Evolutionary conservation across 23 red algal genomes (phyloP).

Genomic region (Cyanidium caldarium): DNA sequence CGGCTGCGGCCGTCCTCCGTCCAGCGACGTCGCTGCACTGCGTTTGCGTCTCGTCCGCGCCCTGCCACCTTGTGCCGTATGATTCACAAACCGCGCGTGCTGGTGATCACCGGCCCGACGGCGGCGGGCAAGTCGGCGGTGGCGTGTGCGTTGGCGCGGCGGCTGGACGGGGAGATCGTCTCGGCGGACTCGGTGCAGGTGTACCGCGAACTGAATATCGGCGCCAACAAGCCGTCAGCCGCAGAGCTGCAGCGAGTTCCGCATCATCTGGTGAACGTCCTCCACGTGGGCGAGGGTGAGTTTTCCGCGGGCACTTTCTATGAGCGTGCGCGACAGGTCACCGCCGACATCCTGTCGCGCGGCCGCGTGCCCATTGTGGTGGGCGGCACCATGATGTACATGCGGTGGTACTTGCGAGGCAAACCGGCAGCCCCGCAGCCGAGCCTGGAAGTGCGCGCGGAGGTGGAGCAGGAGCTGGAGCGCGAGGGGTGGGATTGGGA

Average conservation of each 20-base stretch:
- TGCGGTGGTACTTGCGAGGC: constrained; percentile 58
- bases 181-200: constrained; percentile 80
- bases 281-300: constrained; percentile 8
- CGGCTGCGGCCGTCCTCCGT: too few species aligned
- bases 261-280: constrained; percentile 56
- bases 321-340: constrained; percentile 22
- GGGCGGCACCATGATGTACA: constrained; percentile 91
- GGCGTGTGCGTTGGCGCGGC: constrained; percentile 22
- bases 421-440: constrained; percentile 33
- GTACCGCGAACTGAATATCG: constrained; percentile 48
- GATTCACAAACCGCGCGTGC: constrained; percentile 20
- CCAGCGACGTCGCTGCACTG: too few species aligned
- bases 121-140: constrained; percentile 64
- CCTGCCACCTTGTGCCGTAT: too few species aligned
- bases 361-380: constrained; percentile 58
- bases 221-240: constrained; percentile 57
- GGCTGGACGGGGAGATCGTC: constrained; percentile 51
- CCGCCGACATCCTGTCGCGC: constrained; percentile 17
- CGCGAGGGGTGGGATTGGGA: constrained; percentile 44
- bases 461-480: constrained; percentile 16
- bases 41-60: too few species aligned
- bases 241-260: constrained; percentile 26
- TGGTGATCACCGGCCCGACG: constrained; percentile 72
- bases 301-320: constrained; percentile 53
- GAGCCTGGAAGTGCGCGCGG: not conserved